Evolutionary conservation across 2,329 filamentous ascomycete genomes (phyloP).

Genomic region (Hymenoscyphus fraxineus): DNA sequence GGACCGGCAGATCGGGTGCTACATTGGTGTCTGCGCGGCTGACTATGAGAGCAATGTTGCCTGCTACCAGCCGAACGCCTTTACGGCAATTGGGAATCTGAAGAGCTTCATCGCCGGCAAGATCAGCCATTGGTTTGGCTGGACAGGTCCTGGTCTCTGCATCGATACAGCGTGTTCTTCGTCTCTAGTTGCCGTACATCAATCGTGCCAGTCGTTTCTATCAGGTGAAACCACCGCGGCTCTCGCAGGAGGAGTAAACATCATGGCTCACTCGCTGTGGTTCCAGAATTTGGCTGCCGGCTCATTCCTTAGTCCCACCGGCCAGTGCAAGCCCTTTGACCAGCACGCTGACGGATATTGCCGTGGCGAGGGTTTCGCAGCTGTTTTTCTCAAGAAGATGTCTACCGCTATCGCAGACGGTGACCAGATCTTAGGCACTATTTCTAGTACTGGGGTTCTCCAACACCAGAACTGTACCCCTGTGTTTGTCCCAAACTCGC

Average conservation of each 20-base stretch:
- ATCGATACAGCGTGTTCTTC: constrained; percentile 56
- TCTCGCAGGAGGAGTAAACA: constrained; percentile 12
- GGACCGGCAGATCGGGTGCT: not conserved
- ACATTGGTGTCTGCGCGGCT: not conserved
- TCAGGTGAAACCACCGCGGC: constrained; percentile 37
- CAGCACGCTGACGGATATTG: constrained; percentile 13
- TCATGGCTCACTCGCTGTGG: constrained; percentile 7
- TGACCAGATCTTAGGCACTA: constrained; percentile 52
- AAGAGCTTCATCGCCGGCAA: constrained; percentile 5
- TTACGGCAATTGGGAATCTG: too few species aligned
- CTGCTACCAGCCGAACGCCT: too few species aligned
- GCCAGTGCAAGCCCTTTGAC: constrained; percentile 39
- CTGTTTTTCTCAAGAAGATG: constrained; percentile 55
- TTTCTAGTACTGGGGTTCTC: constrained; percentile 50
- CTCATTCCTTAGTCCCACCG: constrained; percentile 30
- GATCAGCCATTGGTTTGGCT: constrained; percentile 9
- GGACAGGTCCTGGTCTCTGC: constrained; percentile 60
- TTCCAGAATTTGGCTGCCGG: constrained; percentile 2
- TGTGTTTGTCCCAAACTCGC: constrained; percentile 49
- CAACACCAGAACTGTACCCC: constrained; percentile 55
- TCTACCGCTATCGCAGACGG: constrained; percentile 50
- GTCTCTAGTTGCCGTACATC: constrained; percentile 50
- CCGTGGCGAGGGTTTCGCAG: constrained; percentile 50
- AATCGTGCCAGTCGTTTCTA: constrained; percentile 47
- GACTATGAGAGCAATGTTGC: not conserved